phyloP scores from a whole-genome alignment of 805 yeast genomes.

The Ogataea paraovalis region DNA sequence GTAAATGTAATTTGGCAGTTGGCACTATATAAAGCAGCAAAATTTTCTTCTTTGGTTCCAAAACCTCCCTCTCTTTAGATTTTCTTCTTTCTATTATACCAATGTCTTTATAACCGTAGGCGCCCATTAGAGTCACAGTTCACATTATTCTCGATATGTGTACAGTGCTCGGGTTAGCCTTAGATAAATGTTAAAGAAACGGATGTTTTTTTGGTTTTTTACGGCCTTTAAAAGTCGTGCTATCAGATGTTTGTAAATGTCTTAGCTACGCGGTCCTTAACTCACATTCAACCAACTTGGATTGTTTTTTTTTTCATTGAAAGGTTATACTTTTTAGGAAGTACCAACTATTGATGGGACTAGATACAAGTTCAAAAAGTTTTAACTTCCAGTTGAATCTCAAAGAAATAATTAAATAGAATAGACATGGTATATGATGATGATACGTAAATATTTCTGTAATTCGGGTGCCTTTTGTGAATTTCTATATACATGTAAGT shows the following conservation, averaged over 20 bases:
- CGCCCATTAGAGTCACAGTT: slow-evolving; percentile 82
- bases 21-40: slow-evolving; percentile 10
- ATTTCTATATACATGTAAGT: no score
- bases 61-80: slow-evolving; percentile 1
- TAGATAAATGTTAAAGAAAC: slow-evolving; percentile 45
- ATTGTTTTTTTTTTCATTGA: not conserved
- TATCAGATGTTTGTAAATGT: slow-evolving; percentile 33
- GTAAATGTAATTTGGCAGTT: not conserved
- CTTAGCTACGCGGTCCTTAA: slow-evolving; percentile 71
- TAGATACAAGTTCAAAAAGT: not conserved
- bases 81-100: slow-evolving; percentile 8
- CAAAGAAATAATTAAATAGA: not conserved
- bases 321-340: not conserved
- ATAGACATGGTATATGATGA: not conserved
- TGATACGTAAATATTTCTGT: not conserved
- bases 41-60: slow-evolving; percentile 38
- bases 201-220: slow-evolving; percentile 34
- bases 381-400: not conserved
- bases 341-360: not conserved
- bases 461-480: no score
- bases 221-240: slow-evolving; percentile 57
- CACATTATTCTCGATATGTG: slow-evolving; percentile 46
- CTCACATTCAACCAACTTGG: slow-evolving; percentile 46
- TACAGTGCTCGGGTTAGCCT: slow-evolving; percentile 93
- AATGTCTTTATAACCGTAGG: slow-evolving; percentile 44